These are phyloP conservation scores for Alopecurus myosuroides DNA, from an alignment of 176 grass and related monocot species.

Conservation along the genomic window DNA sequence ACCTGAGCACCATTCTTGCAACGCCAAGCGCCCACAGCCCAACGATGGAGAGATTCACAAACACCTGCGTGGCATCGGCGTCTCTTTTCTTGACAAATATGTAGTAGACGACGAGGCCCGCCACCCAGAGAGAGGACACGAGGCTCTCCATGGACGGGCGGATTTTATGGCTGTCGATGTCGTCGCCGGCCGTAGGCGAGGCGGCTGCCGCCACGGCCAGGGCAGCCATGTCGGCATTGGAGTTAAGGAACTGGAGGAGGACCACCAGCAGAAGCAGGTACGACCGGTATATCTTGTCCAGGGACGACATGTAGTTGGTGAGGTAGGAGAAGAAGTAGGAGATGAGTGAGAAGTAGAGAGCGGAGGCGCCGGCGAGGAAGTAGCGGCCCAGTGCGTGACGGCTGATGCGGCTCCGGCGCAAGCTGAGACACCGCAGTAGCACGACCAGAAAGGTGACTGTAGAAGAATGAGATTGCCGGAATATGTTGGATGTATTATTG, in stretches of 20 bases:
- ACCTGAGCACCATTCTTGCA: not conserved
- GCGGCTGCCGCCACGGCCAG: not conserved
- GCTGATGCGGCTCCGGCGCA: not conserved
- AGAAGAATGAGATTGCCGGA: too few relatives aligned
- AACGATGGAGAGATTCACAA: not conserved
- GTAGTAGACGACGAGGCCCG: not conserved
- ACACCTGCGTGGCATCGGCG: too few relatives aligned
- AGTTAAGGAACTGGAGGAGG: not conserved
- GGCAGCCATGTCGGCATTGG: not conserved
- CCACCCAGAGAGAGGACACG: not conserved
- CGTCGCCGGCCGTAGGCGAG: not conserved
- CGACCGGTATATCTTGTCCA: too few relatives aligned
- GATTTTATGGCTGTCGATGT: not conserved
- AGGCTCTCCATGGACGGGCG: not conserved
- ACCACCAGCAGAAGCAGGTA: not conserved
- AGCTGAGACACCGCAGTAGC: not conserved
- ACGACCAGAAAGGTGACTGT: not conserved
- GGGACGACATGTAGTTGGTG: not conserved
- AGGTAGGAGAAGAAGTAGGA: not conserved
- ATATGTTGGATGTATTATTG: too few relatives aligned
- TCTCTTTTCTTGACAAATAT: not conserved
- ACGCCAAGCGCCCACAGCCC: not conserved
- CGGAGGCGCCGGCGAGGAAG: not conserved
- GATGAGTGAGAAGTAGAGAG: not conserved
- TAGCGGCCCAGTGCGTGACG: not conserved